Conservation (phyloP, 345 rosid genomes). For the Orychophragmus violaceus region DNA sequence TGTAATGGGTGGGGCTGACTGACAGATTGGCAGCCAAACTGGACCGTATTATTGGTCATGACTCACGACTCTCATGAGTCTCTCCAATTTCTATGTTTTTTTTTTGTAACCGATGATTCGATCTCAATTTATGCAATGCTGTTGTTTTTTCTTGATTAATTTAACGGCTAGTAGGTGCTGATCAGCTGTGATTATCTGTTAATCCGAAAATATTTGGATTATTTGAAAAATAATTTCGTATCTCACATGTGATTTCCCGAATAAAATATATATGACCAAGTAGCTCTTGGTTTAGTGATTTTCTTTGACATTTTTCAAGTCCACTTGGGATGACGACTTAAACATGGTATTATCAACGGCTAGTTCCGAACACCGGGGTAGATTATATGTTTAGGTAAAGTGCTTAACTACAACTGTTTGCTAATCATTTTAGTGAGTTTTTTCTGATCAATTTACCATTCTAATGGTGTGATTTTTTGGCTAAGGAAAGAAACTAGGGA, state of each 20-base stretch:
- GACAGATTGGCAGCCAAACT: conserved; percentile 30
- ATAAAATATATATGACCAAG: too few relatives aligned
- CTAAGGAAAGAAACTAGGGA: background rate
- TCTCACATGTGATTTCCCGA: conserved; percentile 2
- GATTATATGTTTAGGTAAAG: background rate
- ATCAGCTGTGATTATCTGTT: conserved; percentile 24
- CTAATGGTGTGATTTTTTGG: too few relatives aligned
- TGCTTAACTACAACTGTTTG: background rate
- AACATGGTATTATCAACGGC: too few relatives aligned
- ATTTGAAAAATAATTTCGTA: background rate
- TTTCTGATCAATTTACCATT: background rate
- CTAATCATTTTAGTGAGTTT: background rate
- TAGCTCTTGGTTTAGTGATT: too few relatives aligned
- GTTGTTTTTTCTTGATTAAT: background rate
- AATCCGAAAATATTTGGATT: background rate
- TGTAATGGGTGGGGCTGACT: conserved; percentile 16
- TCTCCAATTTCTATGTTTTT: background rate
- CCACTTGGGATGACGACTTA: too few relatives aligned
- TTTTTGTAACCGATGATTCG: background rate
- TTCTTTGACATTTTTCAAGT: too few relatives aligned
- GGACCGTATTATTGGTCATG: conserved; percentile 21
- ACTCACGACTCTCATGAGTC: background rate
- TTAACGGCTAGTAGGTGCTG: conserved; percentile 18
- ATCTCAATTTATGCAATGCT: background rate
- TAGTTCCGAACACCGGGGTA: too few relatives aligned